A percentile compares a stretch with the other conserved stretches of the same genome.
These are phyloP conservation scores for Candida sonorensis DNA, from an alignment of 805 yeast genomes.

Conservation along the genomic window DNA sequence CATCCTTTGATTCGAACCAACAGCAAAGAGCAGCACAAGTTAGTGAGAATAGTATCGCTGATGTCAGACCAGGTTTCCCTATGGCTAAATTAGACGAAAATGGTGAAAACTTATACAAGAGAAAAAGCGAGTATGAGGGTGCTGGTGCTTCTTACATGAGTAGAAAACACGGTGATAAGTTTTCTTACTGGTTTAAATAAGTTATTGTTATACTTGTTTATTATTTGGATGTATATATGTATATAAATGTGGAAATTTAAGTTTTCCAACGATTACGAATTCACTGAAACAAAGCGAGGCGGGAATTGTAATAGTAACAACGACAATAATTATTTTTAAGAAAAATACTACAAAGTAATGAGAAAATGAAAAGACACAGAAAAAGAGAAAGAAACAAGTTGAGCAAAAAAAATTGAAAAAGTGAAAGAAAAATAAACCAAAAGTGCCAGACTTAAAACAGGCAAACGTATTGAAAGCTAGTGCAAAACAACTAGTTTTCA, in stretches of 20 bases:
- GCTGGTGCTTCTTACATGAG: conserved; percentile 55
- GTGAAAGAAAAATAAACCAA: background rate
- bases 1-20: conserved; percentile 25
- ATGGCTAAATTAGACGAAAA: conserved; percentile 18
- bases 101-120: conserved; percentile 30
- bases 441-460: background rate
- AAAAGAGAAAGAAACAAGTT: no score
- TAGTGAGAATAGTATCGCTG: conserved; percentile 16
- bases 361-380: no score
- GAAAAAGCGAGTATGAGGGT: conserved; percentile 65
- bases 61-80: conserved; percentile 29
- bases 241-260: background rate
- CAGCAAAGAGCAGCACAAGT: conserved; percentile 13
- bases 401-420: no score
- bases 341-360: no score
- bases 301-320: no score
- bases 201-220: background rate
- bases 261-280: no score
- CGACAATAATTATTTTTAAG: no score
- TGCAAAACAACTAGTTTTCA: conserved; percentile 14
- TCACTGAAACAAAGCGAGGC: no score
- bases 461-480: background rate
- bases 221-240: background rate
- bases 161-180: conserved; percentile 31
- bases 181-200: conserved; percentile 14